These are phyloP conservation scores for Babesia divergens DNA, from an alignment of 169 alveolate species.

Conservation along the genomic window DNA sequence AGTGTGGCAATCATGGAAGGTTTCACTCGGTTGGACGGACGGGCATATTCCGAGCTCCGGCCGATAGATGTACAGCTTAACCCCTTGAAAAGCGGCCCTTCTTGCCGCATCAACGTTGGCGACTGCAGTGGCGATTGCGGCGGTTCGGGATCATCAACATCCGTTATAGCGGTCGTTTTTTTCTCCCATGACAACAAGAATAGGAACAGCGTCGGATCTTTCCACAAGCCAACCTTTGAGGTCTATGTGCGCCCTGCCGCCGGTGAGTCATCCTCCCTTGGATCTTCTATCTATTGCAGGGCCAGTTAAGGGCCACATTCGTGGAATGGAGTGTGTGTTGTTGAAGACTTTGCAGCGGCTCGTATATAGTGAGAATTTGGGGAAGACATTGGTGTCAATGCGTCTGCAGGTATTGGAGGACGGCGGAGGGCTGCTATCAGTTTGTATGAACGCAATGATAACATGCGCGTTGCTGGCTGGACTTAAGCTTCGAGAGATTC, in stretches of 20 bases:
- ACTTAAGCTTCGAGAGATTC: constrained; percentile 24
- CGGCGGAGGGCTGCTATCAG: constrained; percentile 47
- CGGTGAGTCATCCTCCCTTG: constrained; percentile 10
- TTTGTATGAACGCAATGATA: constrained; percentile 46
- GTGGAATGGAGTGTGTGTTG: constrained; percentile 29
- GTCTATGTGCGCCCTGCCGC: constrained; percentile 50
- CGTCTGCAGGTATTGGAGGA: constrained; percentile 54
- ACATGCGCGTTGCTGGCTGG: constrained; percentile 27
- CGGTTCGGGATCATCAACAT: constrained; percentile 29
- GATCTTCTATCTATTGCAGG: constrained; percentile 17
- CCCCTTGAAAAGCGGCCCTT: constrained; percentile 51
- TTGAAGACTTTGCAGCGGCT: constrained; percentile 27
- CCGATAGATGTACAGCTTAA: constrained; percentile 30
- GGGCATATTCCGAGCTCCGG: constrained; percentile 26
- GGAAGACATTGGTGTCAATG: constrained; percentile 36
- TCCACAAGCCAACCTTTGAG: constrained; percentile 51
- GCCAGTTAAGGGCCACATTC: constrained; percentile 22
- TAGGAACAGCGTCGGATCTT: constrained; percentile 31
- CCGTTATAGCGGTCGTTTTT: constrained; percentile 33
- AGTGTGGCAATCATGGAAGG: constrained; percentile 25
- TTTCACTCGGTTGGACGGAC: constrained; percentile 25
- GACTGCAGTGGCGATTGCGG: neutral
- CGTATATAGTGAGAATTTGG: constrained; percentile 20
- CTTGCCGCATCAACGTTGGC: constrained; percentile 48
- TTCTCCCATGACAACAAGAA: constrained; percentile 31